phyloP scores from a whole-genome alignment of 176 grass and related monocot species.

The Tillandsia leiboldiana region DNA sequence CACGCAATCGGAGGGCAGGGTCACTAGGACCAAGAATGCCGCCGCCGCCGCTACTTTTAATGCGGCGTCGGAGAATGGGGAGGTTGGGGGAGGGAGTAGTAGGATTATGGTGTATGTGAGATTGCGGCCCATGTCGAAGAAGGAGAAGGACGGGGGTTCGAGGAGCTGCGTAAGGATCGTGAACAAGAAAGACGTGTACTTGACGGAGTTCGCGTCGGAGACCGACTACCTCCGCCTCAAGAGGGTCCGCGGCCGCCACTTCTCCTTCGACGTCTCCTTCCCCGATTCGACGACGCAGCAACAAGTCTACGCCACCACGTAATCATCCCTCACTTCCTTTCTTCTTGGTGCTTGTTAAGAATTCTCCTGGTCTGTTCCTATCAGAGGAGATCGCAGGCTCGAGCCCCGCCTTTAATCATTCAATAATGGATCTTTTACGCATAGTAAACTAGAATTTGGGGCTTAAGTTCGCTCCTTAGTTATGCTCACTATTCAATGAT shows the following conservation, averaged over 20 bases:
- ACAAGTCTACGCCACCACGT: constrained; percentile 81
- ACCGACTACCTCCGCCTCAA: constrained; percentile 86
- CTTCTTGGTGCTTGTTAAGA: background rate
- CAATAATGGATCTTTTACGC: too few relatives aligned
- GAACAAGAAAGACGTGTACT: constrained; percentile 79
- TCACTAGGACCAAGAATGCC: constrained; percentile 17
- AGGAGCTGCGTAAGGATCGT: constrained; percentile 88
- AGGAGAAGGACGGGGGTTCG: constrained; percentile 62
- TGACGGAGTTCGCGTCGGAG: constrained; percentile 76
- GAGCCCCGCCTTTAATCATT: too few relatives aligned
- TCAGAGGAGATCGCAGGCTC: too few relatives aligned
- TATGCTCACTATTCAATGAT: too few relatives aligned
- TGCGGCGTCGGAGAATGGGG: constrained; percentile 20
- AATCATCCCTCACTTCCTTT: background rate
- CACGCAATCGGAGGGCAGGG: constrained; percentile 16
- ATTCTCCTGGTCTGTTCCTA: background rate
- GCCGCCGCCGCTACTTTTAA: background rate
- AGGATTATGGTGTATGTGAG: constrained; percentile 80
- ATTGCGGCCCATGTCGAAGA: constrained; percentile 65
- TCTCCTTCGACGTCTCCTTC: constrained; percentile 90
- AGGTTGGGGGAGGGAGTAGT: constrained; percentile 22
- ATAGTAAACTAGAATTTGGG: too few relatives aligned
- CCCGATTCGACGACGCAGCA: constrained; percentile 60
- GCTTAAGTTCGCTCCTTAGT: too few relatives aligned
- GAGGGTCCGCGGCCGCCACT: constrained; percentile 73